Percentiles rank a stretch among this genome's conserved stretches.
Conservation (phyloP, 257 asterid genomes). For the Solanum neorickii region DNA sequence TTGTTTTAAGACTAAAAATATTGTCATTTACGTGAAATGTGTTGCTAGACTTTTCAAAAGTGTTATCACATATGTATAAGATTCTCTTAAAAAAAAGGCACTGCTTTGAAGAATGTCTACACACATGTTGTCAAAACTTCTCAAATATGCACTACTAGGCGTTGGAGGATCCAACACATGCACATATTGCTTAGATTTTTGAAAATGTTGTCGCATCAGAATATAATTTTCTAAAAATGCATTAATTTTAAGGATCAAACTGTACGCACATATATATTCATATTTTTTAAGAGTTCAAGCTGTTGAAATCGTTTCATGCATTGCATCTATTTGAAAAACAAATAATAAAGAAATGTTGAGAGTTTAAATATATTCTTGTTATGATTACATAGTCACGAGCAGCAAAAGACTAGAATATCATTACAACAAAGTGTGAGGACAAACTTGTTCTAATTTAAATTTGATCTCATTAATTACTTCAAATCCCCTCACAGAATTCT, state of each 20-base stretch:
- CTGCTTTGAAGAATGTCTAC: neutral
- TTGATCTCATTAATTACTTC: constrained; percentile 70
- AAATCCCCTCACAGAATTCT: constrained; percentile 52
- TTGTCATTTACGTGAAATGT: neutral
- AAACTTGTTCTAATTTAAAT: constrained; percentile 47
- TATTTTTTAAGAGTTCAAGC: neutral
- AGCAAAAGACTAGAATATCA: constrained; percentile 58
- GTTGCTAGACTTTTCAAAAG: neutral
- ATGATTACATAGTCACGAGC: constrained; percentile 47
- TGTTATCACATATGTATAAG: neutral
- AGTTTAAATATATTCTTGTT: constrained; percentile 16
- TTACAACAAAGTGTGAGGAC: constrained; percentile 74
- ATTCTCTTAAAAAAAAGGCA: neutral
- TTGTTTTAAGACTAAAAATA: neutral
- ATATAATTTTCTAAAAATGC: neutral
- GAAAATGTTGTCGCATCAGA: neutral
- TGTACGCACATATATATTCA: neutral
- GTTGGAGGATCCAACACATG: no score
- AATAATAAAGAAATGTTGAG: neutral
- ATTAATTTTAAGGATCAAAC: neutral
- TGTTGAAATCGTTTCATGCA: no score
- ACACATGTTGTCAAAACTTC: neutral
- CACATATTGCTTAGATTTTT: neutral
- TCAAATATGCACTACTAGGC: neutral
- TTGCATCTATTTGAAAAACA: neutral